phyloP scores from a whole-genome alignment of 768 basidiomycete species.

The Tylopilus plumbeoviolaceoides region DNA sequence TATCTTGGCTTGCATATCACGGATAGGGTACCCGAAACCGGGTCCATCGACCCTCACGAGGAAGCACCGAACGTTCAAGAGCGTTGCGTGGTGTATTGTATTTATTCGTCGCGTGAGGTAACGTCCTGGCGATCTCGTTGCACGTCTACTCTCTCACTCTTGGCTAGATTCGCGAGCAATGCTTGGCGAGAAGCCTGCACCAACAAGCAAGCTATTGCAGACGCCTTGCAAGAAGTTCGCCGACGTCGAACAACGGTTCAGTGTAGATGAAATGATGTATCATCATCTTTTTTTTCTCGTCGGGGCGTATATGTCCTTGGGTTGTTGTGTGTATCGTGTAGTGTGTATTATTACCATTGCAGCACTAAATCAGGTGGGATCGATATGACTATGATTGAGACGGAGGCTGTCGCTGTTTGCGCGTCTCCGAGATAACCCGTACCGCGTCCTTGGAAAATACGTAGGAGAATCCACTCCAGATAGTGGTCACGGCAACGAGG shows the following conservation, averaged over 20 bases:
- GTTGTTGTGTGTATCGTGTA: conserved; percentile 22
- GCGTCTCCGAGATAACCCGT: conserved; percentile 46
- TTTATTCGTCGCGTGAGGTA: conserved; percentile 67
- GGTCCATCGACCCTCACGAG: conserved; percentile 35
- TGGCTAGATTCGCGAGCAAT: conserved; percentile 52
- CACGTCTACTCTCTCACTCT: conserved; percentile 6
- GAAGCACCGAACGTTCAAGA: conserved; percentile 52
- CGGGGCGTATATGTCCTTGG: background rate
- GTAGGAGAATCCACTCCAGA: conserved; percentile 89
- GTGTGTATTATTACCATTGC: conserved; percentile 17
- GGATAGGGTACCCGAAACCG: conserved; percentile 61
- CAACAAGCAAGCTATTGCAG: conserved; percentile 56
- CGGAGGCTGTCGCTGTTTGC: conserved; percentile 28
- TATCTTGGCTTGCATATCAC: conserved; percentile 71
- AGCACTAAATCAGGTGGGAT: background rate
- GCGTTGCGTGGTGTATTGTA: conserved; percentile 50
- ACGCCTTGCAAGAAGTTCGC: conserved; percentile 70
- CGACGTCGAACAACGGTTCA: conserved; percentile 37
- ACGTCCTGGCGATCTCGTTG: conserved; percentile 21
- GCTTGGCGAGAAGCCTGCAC: conserved; percentile 61
- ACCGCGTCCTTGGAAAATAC: conserved; percentile 73
- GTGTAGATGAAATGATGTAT: conserved; percentile 7
- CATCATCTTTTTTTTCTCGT: background rate
- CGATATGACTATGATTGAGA: conserved; percentile 11
- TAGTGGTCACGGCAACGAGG: conserved; percentile 84